phyloP scores from a whole-genome alignment of 805 yeast species.

The Saccharomycopsis fodiens region DNA sequence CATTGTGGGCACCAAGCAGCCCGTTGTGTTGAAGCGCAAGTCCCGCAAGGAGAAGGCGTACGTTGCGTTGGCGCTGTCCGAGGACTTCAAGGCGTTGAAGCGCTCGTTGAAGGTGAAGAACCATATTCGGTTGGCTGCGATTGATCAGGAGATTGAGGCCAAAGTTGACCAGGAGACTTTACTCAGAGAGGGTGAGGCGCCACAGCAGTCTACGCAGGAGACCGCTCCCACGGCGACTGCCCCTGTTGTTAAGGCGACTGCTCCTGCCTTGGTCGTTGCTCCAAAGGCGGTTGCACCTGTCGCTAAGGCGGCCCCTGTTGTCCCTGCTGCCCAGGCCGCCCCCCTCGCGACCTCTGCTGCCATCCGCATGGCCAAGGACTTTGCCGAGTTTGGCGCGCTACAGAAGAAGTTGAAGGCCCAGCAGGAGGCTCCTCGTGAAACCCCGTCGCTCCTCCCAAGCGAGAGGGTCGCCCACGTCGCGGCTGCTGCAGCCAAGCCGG shows the following conservation, averaged over 20 bases:
- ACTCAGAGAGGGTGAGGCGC: neutral
- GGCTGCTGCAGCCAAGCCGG: too few species aligned
- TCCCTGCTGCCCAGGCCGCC: neutral
- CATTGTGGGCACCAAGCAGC: neutral
- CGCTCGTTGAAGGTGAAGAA: slow-evolving; percentile 43
- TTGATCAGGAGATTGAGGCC: slow-evolving; percentile 1
- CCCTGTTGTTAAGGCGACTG: neutral
- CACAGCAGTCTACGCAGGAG: neutral
- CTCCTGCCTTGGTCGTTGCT: too few species aligned
- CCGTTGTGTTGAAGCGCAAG: slow-evolving; percentile 29
- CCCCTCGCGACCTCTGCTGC: neutral
- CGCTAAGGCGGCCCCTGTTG: neutral
- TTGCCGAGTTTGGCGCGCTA: too few species aligned
- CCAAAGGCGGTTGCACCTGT: too few species aligned
- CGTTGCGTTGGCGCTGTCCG: slow-evolving; percentile 31
- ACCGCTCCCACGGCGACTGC: neutral
- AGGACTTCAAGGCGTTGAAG: slow-evolving; percentile 36
- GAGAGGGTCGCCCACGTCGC: too few species aligned
- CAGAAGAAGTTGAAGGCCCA: too few species aligned
- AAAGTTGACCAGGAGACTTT: neutral
- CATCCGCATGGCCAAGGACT: too few species aligned
- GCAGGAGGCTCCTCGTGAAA: too few species aligned
- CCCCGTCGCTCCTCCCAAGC: neutral
- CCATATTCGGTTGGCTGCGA: slow-evolving; percentile 31
- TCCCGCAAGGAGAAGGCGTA: slow-evolving; percentile 39